A percentile compares a stretch with the other conserved stretches of the same genome.
Conservation (phyloP, 257 asterid species). For the Rauvolfia tetraphylla region DNA sequence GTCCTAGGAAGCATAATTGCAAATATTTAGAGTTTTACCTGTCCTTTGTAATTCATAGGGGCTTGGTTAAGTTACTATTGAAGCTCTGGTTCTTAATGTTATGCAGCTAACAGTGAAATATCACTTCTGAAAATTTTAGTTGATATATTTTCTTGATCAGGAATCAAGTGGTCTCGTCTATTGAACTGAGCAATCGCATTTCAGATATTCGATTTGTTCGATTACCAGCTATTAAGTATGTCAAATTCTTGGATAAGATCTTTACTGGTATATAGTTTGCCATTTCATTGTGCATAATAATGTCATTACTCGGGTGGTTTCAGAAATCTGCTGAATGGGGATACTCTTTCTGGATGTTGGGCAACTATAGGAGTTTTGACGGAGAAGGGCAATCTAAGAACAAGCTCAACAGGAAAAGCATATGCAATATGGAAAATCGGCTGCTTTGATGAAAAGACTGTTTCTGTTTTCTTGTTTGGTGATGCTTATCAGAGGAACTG, state of each 20-base stretch:
- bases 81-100: not conserved
- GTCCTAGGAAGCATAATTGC: not conserved
- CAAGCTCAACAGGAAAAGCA: conserved; percentile 80
- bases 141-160: conserved; percentile 35
- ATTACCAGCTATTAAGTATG: conserved; percentile 76
- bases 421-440: conserved; percentile 80
- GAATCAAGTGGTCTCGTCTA: conserved; percentile 58
- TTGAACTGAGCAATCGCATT: conserved; percentile 80
- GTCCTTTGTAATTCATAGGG: not conserved
- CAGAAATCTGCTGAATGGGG: conserved; percentile 67
- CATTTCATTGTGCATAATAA: conserved; percentile 11
- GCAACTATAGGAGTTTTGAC: conserved; percentile 76
- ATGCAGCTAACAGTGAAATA: not conserved
- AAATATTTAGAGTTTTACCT: not conserved
- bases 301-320: conserved; percentile 10
- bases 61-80: not conserved
- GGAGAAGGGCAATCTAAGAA: conserved; percentile 64
- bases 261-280: not conserved
- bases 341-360: conserved; percentile 91
- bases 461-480: conserved; percentile 85
- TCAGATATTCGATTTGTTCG: conserved; percentile 84
- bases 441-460: conserved; percentile 54
- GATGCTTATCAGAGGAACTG: conserved; percentile 72
- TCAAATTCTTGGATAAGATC: conserved; percentile 2
- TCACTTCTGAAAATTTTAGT: not conserved